A percentile compares a stretch with the other conserved stretches of the same genome.
These are phyloP conservation scores for Trichoderma erinaceum DNA, from an alignment of 495 filamentous ascomycete genomes.

Conservation along the genomic window DNA sequence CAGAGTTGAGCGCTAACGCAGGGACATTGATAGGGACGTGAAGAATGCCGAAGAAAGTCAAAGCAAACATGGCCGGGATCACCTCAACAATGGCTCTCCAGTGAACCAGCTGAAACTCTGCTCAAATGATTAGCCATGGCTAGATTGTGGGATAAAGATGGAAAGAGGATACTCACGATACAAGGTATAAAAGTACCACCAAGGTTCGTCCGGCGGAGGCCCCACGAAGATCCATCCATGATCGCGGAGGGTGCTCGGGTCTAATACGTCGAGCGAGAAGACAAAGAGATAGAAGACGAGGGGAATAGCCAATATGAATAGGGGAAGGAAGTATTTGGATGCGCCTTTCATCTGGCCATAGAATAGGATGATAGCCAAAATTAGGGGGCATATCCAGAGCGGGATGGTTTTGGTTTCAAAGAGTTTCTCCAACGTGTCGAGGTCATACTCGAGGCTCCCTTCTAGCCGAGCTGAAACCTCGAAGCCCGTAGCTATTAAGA, in stretches of 20 bases:
- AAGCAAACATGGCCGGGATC: slow-evolving; percentile 89
- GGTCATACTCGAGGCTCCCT: slow-evolving; percentile 72
- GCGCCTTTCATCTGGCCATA: slow-evolving; percentile 65
- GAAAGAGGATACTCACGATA: slow-evolving; percentile 57
- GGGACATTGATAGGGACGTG: slow-evolving; percentile 98
- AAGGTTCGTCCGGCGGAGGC: slow-evolving; percentile 76
- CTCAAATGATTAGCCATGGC: slow-evolving; percentile 23
- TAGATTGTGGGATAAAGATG: background rate
- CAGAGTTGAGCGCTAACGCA: slow-evolving; percentile 77
- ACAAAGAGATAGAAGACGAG: slow-evolving; percentile 77
- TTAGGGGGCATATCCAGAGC: slow-evolving; percentile 78
- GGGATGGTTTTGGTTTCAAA: slow-evolving; percentile 62
- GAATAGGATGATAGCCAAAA: slow-evolving; percentile 70
- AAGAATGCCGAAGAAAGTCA: slow-evolving; percentile 95
- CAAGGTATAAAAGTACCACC: slow-evolving; percentile 94
- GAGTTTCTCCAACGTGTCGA: slow-evolving; percentile 67
- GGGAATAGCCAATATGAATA: slow-evolving; percentile 79
- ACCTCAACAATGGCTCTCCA: slow-evolving; percentile 75
- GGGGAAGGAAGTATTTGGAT: slow-evolving; percentile 74
- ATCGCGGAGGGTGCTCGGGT: slow-evolving; percentile 55
- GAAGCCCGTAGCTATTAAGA: slow-evolving; percentile 81
- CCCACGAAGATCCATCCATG: slow-evolving; percentile 87
- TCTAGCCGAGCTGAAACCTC: slow-evolving; percentile 90
- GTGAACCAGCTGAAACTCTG: slow-evolving; percentile 68
- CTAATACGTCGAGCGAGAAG: slow-evolving; percentile 54